Conservation (phyloP, 345 rosid species). For the Balakata baccata region DNA sequence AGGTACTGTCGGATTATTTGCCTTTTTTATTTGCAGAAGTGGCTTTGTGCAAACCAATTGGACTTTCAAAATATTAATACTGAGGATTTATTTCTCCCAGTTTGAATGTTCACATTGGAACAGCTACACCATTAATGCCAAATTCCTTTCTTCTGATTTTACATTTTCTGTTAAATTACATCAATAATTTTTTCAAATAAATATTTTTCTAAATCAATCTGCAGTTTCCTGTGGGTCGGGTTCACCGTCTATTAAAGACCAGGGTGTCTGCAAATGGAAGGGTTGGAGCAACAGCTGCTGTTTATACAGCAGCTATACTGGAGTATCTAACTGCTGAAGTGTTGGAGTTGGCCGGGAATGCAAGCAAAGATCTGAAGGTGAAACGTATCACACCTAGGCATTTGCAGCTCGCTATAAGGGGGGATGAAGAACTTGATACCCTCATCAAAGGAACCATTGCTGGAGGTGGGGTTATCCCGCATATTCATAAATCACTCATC, state of each 20-base stretch:
- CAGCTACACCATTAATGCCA: not conserved
- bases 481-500: conserved; percentile 34
- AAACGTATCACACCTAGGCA: conserved; percentile 37
- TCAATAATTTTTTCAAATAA: not conserved
- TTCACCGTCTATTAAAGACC: conserved; percentile 31
- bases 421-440: conserved; percentile 35
- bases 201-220: not conserved
- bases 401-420: conserved; percentile 34
- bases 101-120: no score
- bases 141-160: not conserved
- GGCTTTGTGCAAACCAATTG: not conserved
- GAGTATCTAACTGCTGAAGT: conserved; percentile 33
- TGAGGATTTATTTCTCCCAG: not conserved
- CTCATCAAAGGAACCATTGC: conserved; percentile 35
- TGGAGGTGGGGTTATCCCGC: conserved; percentile 34
- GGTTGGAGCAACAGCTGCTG: conserved; percentile 36
- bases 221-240: conserved; percentile 33
- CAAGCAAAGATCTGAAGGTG: conserved; percentile 35
- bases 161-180: not conserved
- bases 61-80: not conserved
- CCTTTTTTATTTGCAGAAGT: not conserved
- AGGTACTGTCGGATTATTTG: not conserved
- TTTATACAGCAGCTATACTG: conserved; percentile 30
- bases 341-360: conserved; percentile 35
- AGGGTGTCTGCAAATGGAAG: conserved; percentile 33